Percentiles rank a stretch among this genome's conserved stretches.
Conservation (phyloP, 2,329 filamentous ascomycete genomes). For the Apiospora rasikravindrae region DNA sequence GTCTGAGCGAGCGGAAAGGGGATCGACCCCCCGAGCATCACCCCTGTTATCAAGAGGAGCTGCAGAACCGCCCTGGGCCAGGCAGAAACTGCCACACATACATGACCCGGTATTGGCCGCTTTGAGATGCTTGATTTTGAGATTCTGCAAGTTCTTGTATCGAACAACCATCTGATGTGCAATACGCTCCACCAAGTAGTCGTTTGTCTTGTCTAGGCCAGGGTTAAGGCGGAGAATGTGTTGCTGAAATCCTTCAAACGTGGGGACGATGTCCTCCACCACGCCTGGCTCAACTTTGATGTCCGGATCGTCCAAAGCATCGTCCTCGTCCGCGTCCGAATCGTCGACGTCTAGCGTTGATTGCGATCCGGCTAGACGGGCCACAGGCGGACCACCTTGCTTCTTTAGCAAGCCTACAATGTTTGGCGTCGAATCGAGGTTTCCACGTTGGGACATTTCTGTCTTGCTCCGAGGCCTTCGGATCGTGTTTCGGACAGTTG, state of each 20-base stretch:
- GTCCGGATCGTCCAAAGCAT: constrained; percentile 61
- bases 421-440: constrained; percentile 47
- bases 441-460: constrained; percentile 50
- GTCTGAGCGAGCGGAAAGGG: constrained; percentile 56
- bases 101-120: constrained; percentile 62
- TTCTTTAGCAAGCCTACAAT: constrained; percentile 58
- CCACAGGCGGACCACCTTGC: constrained; percentile 59
- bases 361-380: constrained; percentile 48
- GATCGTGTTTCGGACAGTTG: constrained; percentile 49
- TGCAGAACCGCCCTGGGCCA: constrained; percentile 69
- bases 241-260: constrained; percentile 74
- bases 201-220: constrained; percentile 58
- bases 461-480: constrained; percentile 63
- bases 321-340: constrained; percentile 67
- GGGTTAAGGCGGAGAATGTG: constrained; percentile 79
- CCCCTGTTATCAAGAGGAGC: constrained; percentile 64
- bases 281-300: constrained; percentile 66
- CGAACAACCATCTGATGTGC: constrained; percentile 79
- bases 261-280: constrained; percentile 72
- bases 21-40: constrained; percentile 64
- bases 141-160: constrained; percentile 77
- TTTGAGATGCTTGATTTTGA: constrained; percentile 72
- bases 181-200: constrained; percentile 77
- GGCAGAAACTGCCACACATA: constrained; percentile 65
- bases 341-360: constrained; percentile 54